Evolutionary conservation across 1,284 basidiomycete species (phyloP), one percentile per base, ranked within the genome.

Genomic region (Trichosporon ovoides): DNA sequence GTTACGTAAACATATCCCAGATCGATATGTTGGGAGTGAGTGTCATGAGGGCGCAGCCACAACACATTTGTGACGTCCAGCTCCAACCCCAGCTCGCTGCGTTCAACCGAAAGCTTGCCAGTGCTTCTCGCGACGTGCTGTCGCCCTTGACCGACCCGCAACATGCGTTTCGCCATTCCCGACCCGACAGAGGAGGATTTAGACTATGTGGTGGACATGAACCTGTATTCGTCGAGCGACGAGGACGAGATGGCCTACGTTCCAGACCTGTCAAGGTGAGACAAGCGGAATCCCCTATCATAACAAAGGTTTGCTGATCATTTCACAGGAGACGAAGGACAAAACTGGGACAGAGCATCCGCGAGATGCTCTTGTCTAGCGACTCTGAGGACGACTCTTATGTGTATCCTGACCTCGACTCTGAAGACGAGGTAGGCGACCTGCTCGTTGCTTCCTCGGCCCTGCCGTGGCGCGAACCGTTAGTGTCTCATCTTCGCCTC

Each of bases 391-490:
- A 58, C 61, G 43, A 48, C 22, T 28, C 43, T 16, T 48, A 20
- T 16, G 16, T 48, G 22, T 48, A 65, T 36, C n/a, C 46, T 9
- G 64, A 62, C n/a, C 16, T 64, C 11, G 66, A 68, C 35, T 69
- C 68, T 1, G 72, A 74, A 40, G 70, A 70, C 55, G 70, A 72
- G 49, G 66, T 70, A 18, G 56, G 56, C 53, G 61, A 58, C 35
- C 48, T 63, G 24, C 52, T 63, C 14, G 61, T 40, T 10, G 55
- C 22, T 1, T 16, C 43, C 5, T 31, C 43, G 43, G 14, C 43
- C 3, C 12, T 48, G 7, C 24, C 43, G 11, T 48, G 43, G 43
- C 43, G 43, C 43, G 43, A 48, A 48, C 43, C 43, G 43, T 48
- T 48, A 48, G 43, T 48, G 24, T 31, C 43, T 24, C 6, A n/a